Evolutionary conservation across 495 filamentous ascomycete species (phyloP).

Genomic region (Collariella sp.): DNA sequence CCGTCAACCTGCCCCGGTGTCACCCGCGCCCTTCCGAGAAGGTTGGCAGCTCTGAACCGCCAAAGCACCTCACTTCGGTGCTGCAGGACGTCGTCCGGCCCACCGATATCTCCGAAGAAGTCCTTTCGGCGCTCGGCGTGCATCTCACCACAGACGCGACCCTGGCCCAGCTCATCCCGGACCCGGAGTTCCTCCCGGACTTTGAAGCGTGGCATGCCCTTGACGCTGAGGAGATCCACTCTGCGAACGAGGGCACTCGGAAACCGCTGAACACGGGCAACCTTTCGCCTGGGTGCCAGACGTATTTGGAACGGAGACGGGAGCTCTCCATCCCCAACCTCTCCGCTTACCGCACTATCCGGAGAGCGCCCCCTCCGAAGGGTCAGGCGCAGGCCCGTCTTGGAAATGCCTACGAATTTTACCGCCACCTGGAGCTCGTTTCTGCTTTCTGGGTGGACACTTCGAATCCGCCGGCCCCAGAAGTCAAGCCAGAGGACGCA

Average conservation of each 20-base stretch:
- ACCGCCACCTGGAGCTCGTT: constrained; percentile 44
- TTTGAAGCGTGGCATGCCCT: constrained; percentile 39
- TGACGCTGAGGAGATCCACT: constrained; percentile 34
- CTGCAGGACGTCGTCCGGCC: constrained; percentile 43
- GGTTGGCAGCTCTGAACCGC: constrained; percentile 7
- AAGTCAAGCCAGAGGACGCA: constrained; percentile 2
- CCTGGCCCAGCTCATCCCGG: constrained; percentile 39
- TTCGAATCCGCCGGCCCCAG: constrained; percentile 25
- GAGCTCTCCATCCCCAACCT: constrained; percentile 45
- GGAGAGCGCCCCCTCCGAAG: constrained; percentile 40
- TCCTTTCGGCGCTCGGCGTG: constrained; percentile 44
- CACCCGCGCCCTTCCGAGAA: constrained; percentile 24
- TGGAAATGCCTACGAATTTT: constrained; percentile 52
- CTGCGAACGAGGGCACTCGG: constrained; percentile 36
- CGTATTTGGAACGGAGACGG: constrained; percentile 42
- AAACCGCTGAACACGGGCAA: constrained; percentile 37
- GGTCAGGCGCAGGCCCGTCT: constrained; percentile 40
- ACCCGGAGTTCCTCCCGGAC: constrained; percentile 39
- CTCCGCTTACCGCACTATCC: constrained; percentile 44
- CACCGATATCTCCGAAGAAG: constrained; percentile 34
- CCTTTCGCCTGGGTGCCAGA: constrained; percentile 41
- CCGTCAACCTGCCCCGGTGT: constrained; percentile 42
- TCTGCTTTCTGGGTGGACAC: constrained; percentile 47
- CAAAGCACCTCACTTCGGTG: constrained; percentile 32
- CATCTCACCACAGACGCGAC: constrained; percentile 39